Conservation (phyloP, 768 basidiomycete species). For the Boletus speciosus region DNA sequence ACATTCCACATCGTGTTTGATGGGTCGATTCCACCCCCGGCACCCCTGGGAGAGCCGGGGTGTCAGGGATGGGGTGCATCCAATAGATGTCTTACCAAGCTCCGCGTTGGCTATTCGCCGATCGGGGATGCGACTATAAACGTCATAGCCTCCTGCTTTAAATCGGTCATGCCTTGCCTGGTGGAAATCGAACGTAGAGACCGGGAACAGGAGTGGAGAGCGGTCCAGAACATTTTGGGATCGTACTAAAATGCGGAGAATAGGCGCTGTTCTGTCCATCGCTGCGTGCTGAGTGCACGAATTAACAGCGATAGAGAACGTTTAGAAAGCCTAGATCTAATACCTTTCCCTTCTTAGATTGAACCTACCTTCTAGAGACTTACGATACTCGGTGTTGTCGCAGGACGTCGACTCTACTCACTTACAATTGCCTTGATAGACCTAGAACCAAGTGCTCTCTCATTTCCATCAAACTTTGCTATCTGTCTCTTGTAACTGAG, state of each 20-base stretch:
- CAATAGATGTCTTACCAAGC: slow-evolving; percentile 10
- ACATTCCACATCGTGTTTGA: slow-evolving; percentile 19
- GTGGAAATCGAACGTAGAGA: background rate
- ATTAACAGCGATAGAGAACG: too few species aligned
- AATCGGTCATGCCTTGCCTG: slow-evolving; percentile 14
- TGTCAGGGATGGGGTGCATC: slow-evolving; percentile 2
- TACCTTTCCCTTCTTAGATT: background rate
- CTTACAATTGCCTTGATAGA: background rate
- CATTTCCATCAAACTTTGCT: background rate
- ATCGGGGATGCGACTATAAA: slow-evolving; percentile 2
- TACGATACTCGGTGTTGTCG: background rate
- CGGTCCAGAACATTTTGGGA: slow-evolving; percentile 5
- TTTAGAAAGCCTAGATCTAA: background rate
- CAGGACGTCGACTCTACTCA: background rate
- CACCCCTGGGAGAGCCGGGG: background rate
- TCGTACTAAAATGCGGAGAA: background rate
- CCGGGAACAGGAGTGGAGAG: slow-evolving; percentile 2
- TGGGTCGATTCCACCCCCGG: slow-evolving; percentile 2
- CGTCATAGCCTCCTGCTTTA: slow-evolving; percentile 10
- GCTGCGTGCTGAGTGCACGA: background rate
- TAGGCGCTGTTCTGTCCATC: background rate
- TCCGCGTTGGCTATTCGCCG: slow-evolving; percentile 17
- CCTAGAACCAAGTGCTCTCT: background rate
- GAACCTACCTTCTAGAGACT: background rate
- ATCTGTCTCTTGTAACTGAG: background rate